These are phyloP conservation scores for Pleoardoris graminearum DNA, from an alignment of 2,329 filamentous ascomycete genomes.

Conservation along the genomic window DNA sequence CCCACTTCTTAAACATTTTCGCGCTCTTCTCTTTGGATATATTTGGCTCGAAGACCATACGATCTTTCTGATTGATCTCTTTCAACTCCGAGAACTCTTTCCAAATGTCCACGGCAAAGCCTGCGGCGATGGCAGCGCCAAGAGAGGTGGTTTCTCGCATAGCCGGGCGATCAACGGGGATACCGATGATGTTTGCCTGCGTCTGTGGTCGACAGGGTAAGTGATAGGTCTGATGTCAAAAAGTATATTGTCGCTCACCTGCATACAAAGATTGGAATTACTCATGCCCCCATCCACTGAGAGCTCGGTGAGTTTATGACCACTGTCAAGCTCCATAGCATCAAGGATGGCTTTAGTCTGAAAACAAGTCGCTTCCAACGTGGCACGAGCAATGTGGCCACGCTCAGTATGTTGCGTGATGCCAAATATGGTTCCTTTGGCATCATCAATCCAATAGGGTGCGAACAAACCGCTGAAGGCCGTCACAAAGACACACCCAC, in stretches of 20 bases:
- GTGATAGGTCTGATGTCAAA: constrained; percentile 14
- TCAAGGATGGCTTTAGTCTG: constrained; percentile 91
- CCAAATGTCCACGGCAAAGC: constrained; percentile 82
- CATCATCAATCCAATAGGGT: constrained; percentile 93
- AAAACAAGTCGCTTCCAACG: constrained; percentile 88
- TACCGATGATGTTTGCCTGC: constrained; percentile 82
- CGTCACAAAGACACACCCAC: constrained; percentile 83
- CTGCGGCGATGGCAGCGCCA: constrained; percentile 85
- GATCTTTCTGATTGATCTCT: constrained; percentile 70
- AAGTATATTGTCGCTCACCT: constrained; percentile 44
- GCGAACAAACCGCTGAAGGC: constrained; percentile 90
- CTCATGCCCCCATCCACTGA: constrained; percentile 89
- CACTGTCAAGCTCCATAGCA: constrained; percentile 86
- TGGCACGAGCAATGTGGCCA: constrained; percentile 85
- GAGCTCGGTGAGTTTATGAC: constrained; percentile 72
- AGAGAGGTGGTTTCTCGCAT: constrained; percentile 92
- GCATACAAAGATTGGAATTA: constrained; percentile 88
- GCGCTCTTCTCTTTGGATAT: constrained; percentile 62
- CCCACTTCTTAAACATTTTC: constrained; percentile 71
- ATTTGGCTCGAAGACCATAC: constrained; percentile 70
- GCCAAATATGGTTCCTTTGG: constrained; percentile 80
- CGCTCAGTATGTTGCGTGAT: constrained; percentile 83
- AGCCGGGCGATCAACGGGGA: constrained; percentile 78
- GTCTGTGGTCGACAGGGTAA: constrained; percentile 52
- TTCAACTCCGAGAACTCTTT: constrained; percentile 72